Evolutionary conservation across 225 moss, liverwort and hornwort species (phyloP), one percentile per base, ranked within the genome.

Genomic region (Bryoerythrophyllum caledonicum): DNA sequence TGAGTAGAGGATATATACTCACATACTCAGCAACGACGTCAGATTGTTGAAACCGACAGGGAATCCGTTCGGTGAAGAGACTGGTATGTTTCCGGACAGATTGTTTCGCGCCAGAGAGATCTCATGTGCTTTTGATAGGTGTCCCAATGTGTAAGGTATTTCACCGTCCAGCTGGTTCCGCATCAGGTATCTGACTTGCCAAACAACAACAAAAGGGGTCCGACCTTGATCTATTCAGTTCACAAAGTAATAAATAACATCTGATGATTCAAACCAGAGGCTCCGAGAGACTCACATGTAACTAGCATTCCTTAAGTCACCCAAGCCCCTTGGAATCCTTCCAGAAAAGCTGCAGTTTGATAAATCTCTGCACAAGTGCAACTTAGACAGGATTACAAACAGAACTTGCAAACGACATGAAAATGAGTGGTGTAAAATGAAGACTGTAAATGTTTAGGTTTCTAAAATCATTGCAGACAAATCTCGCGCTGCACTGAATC

Each of bases 311-410:
- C 61, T 73, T 64, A 87, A 56, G 3, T 69, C 27, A 4, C 84
- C 84, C 41, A 87, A 27, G 59, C 15, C 40, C 44, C 25, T 6
- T 38, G 87, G 87, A 53, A 87, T 87, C 10, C 26, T 64, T 61
- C 82, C 87, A 74, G 82, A 75, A 13, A 87, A 78, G 58, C 84
- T 85, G 44, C 87, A 87, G 49, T 82, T 87, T 9, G 87, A 87
- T 53, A 87, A 64, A 68, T 87, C 84, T 72, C 87, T 87, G 75
- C 67, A 61, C 53, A 60, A 65, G 60, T 55, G 24, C 55, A 71
- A 60, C 51, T 73, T 51, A 51, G 30, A 19, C 17, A 72, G 24
- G n/a, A 30, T 3, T 15, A 78, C 49, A 30, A 17, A 24, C 38
- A 23, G 5, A n/a, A n/a, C n/a, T n/a, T 48, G 10, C 14, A 38